phyloP scores from a whole-genome alignment of 495 filamentous ascomycete genomes.

The Lepidopterella palustris region DNA sequence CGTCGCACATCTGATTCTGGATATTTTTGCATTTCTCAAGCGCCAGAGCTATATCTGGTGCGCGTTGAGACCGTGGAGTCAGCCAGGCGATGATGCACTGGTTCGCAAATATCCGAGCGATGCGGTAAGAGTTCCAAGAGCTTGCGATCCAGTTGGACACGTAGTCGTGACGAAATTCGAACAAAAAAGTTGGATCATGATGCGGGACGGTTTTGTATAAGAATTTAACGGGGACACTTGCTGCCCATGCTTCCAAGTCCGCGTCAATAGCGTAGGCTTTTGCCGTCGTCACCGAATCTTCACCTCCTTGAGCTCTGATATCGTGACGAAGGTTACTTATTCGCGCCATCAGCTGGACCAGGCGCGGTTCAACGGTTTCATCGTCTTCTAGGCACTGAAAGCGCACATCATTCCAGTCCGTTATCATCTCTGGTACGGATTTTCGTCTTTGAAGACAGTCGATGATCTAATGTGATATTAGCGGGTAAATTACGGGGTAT shows the following conservation, averaged over 20 bases:
- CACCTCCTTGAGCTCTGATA: not conserved
- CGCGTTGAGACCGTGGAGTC: not conserved
- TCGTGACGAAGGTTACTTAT: not conserved
- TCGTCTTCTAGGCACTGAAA: not conserved
- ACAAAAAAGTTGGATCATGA: not conserved
- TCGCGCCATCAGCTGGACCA: not conserved
- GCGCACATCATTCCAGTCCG: not conserved
- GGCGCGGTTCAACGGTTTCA: not conserved
- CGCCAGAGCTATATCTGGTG: not conserved
- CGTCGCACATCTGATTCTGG: not conserved
- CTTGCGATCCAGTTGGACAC: not conserved
- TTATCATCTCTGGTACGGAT: not conserved
- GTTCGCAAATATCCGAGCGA: not conserved
- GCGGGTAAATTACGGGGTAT: not conserved
- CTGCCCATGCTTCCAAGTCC: not conserved
- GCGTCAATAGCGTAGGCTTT: not conserved
- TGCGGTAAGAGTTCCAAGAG: not conserved
- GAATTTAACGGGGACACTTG: not conserved
- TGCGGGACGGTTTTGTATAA: not conserved
- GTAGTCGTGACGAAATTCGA: not conserved
- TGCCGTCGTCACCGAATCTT: not conserved
- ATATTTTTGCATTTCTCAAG: not conserved
- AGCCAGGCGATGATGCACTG: not conserved
- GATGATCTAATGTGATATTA: not conserved
- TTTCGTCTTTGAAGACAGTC: slow-evolving; percentile 2